Base-by-base conservation (phyloP, 352 stramenopile species). In the Halophytophthora batemanensis region DNA sequence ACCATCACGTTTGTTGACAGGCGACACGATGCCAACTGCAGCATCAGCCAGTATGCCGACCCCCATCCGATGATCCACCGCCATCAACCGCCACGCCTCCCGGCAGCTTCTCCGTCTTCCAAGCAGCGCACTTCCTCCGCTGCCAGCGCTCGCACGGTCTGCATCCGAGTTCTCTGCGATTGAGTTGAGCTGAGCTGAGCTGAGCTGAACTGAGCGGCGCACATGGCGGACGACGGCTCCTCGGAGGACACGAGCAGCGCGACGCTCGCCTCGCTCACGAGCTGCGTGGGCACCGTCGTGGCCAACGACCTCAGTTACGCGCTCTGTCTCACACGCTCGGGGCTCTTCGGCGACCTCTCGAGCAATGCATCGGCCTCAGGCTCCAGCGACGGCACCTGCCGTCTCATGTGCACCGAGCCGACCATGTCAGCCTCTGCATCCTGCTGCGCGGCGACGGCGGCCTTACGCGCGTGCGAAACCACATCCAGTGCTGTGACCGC, bases 241-340 rank as follows among this genome's bases (percentile, higher is more conserved):
- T 66, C 56, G 3, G 56, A 69, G 41, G 55, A 77, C 47, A 31
- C 52, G 15, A 37, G 50, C 33, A 61, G 55, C 41, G 52, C 55
- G 6, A 68, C 56, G 11, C 40, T 73, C 15, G 59, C 47, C 0
- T 51, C 62, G 34, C 68, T 86, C 15, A 60, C 61, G 1, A 44
- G 52, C 6, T 82, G 71, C 31, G 58, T 76, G 19, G 45, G 49
- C 34, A 64, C 57, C 28, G 59, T 85, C 6, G 14, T 80, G 35
- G 13, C 48, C 29, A 59, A 64, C 29, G 74, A 88, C 39, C 17
- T 70, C 7, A 41, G 46, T 14, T 88, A 88, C 44, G 72, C 65
- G 3, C 45, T 69, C 18, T 88, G 77, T 51, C 46, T 86, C 43
- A 86, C 81, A 56, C 85, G 85, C 58, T 71, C 74, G 22, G 74